A percentile compares a stretch with the other conserved stretches of the same genome.
Evolutionary conservation across 1,139 yeast species (phyloP).

Genomic region (Waltiozyma sp.): DNA sequence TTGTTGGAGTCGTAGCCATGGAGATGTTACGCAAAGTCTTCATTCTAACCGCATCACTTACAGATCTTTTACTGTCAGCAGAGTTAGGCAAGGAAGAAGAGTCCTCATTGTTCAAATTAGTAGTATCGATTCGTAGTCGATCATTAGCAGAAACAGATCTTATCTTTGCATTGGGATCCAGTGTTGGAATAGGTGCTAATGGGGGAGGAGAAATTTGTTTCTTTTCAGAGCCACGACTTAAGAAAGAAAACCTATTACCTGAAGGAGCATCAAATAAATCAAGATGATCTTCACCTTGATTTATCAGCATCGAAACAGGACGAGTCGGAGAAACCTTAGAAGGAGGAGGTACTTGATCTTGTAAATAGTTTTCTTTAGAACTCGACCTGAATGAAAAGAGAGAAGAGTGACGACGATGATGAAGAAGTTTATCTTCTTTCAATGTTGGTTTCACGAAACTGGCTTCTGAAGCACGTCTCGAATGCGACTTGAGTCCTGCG

Average conservation of each 20-base stretch:
- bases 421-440: slow-evolving; percentile 3
- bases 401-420: slow-evolving; percentile 32
- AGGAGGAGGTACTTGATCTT: background rate
- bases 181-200: slow-evolving; percentile 2
- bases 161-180: slow-evolving; percentile 20
- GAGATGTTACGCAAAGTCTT: slow-evolving; percentile 23
- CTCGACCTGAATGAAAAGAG: slow-evolving; percentile 33
- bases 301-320: slow-evolving; percentile 8
- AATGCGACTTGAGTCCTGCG: slow-evolving; percentile 6
- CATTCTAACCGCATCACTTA: slow-evolving; percentile 40
- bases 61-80: slow-evolving; percentile 28
- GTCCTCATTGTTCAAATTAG: background rate
- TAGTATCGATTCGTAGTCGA: slow-evolving; percentile 4
- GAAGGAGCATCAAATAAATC: background rate
- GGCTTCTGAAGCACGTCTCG: slow-evolving; percentile 16
- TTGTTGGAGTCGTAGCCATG: slow-evolving; percentile 6
- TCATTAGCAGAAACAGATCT: slow-evolving; percentile 30
- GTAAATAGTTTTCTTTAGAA: background rate
- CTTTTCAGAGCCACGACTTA: background rate
- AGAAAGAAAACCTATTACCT: background rate
- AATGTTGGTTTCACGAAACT: slow-evolving; percentile 5
- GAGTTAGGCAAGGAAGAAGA: background rate
- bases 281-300: slow-evolving; percentile 2
- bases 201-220: background rate
- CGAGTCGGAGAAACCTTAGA: slow-evolving; percentile 9